Percentiles rank a stretch among this genome's conserved stretches.
phyloP scores from a whole-genome alignment of 2,329 filamentous ascomycete genomes.

The Thielaviopsis ethacetica region DNA sequence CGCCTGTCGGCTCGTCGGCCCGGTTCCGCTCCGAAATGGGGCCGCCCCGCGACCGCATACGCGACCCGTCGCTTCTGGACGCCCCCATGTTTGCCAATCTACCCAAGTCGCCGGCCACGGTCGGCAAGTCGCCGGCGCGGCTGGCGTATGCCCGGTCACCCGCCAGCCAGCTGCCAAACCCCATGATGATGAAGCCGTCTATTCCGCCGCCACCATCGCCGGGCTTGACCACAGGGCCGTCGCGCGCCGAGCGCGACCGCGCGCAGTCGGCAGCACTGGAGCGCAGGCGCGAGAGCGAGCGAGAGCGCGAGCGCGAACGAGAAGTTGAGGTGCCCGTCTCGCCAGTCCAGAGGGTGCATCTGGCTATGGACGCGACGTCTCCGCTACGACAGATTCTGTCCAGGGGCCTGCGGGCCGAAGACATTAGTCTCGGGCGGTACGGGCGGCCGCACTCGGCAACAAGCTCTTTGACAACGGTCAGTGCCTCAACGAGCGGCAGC shows the following conservation, averaged over 20 bases:
- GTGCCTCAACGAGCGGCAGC: not conserved
- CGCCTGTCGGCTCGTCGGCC: not conserved
- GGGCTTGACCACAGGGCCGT: not conserved
- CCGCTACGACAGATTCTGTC: conserved; percentile 8
- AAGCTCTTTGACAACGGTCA: not conserved
- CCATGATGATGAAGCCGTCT: conserved; percentile 2
- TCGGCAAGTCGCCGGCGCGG: conserved; percentile 10
- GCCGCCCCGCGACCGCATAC: not conserved
- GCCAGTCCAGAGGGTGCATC: conserved; percentile 10
- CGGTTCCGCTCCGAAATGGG: not conserved
- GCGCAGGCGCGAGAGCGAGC: too few species aligned
- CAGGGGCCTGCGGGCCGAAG: conserved; percentile 7
- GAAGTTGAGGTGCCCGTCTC: conserved; percentile 8
- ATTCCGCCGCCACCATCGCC: conserved; percentile 6
- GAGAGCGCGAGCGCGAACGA: not conserved
- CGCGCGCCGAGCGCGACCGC: not conserved
- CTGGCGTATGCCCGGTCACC: conserved; percentile 10
- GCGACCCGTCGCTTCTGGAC: not conserved
- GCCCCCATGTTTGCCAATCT: conserved; percentile 8
- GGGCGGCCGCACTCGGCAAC: not conserved
- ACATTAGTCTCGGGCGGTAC: conserved; percentile 5
- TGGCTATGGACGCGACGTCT: conserved; percentile 8
- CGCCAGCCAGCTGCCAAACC: conserved; percentile 2
- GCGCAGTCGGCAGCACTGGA: not conserved
- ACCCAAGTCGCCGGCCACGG: conserved; percentile 8